Percentiles rank a stretch among this genome's conserved stretches.
Evolutionary conservation across 331 rosid species (phyloP).

Genomic region (Stylosanthes scabra): DNA sequence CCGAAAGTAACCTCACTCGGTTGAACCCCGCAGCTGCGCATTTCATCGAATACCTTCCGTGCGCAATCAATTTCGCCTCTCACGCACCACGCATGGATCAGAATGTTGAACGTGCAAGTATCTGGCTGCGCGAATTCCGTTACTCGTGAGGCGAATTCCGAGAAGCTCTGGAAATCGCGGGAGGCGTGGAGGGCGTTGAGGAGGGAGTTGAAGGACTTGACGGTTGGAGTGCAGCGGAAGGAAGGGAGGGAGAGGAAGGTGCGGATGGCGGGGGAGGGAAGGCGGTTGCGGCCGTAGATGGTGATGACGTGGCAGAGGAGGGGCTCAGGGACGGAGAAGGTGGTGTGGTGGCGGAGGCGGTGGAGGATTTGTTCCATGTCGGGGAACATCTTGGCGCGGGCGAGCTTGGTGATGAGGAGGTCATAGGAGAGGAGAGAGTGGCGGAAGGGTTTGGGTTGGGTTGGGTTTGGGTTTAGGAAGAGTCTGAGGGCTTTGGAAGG

Average conservation of each 20-base stretch:
- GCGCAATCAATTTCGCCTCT: slow-evolving; percentile 46
- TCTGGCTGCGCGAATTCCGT: slow-evolving; percentile 53
- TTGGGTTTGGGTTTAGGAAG: slow-evolving; percentile 63
- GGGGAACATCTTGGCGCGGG: slow-evolving; percentile 77
- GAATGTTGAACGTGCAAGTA: slow-evolving; percentile 70
- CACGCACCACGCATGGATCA: slow-evolving; percentile 50
- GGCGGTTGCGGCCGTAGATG: slow-evolving; percentile 70
- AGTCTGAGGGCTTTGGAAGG: slow-evolving; percentile 65
- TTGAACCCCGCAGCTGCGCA: slow-evolving; percentile 46
- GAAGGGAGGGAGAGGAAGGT: slow-evolving; percentile 62
- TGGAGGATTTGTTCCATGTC: slow-evolving; percentile 71
- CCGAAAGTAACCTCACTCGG: slow-evolving; percentile 66
- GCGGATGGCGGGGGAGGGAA: slow-evolving; percentile 58
- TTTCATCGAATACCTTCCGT: slow-evolving; percentile 60
- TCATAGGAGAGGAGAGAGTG: slow-evolving; percentile 73
- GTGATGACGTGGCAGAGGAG: slow-evolving; percentile 79
- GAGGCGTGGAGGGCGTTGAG: slow-evolving; percentile 58
- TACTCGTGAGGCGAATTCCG: slow-evolving; percentile 28
- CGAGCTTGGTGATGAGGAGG: slow-evolving; percentile 81
- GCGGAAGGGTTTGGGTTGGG: slow-evolving; percentile 36
- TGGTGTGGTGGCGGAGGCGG: slow-evolving; percentile 55
- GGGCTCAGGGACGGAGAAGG: slow-evolving; percentile 55
- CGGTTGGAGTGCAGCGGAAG: slow-evolving; percentile 59
- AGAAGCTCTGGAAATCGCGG: slow-evolving; percentile 47
- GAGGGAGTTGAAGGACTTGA: slow-evolving; percentile 71